These are phyloP conservation scores for Ilyonectria sp. DNA, from an alignment of 2,329 filamentous ascomycete genomes.

Conservation along the genomic window DNA sequence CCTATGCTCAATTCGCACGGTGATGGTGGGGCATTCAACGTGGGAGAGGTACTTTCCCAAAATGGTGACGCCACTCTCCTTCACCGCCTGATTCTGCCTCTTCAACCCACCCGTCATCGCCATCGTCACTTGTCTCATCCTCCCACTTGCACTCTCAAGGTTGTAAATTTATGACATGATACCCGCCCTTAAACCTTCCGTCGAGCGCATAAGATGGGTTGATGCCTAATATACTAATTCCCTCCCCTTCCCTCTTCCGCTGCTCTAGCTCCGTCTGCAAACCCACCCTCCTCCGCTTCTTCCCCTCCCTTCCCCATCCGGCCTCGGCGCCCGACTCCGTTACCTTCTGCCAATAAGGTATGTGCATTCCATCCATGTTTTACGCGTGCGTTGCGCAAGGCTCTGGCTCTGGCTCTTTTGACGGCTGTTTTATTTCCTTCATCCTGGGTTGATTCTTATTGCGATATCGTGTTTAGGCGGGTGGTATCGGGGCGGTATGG, in stretches of 20 bases:
- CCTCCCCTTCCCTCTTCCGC: neutral
- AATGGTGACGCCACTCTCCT: constrained; percentile 8
- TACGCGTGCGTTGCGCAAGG: constrained; percentile 2
- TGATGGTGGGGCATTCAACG: constrained; percentile 13
- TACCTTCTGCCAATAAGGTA: constrained; percentile 30
- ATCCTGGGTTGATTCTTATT: constrained; percentile 50
- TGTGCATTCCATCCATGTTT: constrained; percentile 22
- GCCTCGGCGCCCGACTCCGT: constrained; percentile 37
- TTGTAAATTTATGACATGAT: constrained; percentile 37
- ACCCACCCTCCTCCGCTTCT: constrained; percentile 31
- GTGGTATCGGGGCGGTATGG: constrained; percentile 51
- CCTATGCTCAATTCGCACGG: constrained; percentile 22
- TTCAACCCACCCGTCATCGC: constrained; percentile 20
- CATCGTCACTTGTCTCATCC: constrained; percentile 14
- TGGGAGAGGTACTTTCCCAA: constrained; percentile 29
- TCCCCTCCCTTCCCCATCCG: constrained; percentile 35
- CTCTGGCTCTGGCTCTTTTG: constrained; percentile 10
- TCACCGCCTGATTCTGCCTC: constrained; percentile 47
- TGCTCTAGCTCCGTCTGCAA: constrained; percentile 8
- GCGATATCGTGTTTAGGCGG: constrained; percentile 49
- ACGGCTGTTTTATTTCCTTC: constrained; percentile 28
- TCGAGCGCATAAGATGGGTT: constrained; percentile 34
- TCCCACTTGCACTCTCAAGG: constrained; percentile 17
- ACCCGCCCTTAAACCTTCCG: constrained; percentile 35
- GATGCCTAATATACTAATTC: constrained; percentile 24